Evolutionary conservation across 305 asterid genomes (phyloP).

Genomic region (Fraxinus xanthoxyloides): DNA sequence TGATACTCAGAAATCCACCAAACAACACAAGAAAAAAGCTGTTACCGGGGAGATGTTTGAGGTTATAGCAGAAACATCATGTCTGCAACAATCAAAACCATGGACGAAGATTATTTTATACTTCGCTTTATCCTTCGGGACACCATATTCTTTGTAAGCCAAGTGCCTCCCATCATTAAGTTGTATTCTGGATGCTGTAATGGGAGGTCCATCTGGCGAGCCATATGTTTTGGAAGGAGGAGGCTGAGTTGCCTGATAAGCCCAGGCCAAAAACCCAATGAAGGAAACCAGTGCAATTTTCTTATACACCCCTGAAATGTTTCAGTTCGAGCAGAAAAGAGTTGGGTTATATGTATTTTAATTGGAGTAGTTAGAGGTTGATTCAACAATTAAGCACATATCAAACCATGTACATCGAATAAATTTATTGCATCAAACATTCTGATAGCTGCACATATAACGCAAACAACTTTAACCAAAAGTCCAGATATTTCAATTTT

Average conservation of each 20-base stretch:
- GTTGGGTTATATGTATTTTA: background rate
- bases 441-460: background rate
- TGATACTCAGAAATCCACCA: background rate
- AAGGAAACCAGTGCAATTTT: conserved; percentile 37
- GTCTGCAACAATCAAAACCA: conserved; percentile 51
- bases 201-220: conserved; percentile 53
- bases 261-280: conserved; percentile 53
- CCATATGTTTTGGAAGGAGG: conserved; percentile 55
- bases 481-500: background rate
- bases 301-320: conserved; percentile 48
- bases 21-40: conserved; percentile 5
- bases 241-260: conserved; percentile 54
- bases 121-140: conserved; percentile 50
- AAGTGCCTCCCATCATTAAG: conserved; percentile 64
- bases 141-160: conserved; percentile 63
- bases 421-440: background rate
- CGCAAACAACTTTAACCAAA: background rate
- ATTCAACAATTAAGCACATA: background rate
- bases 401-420: background rate
- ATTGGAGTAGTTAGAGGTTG: background rate
- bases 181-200: conserved; percentile 57
- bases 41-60: conserved; percentile 47
- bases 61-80: conserved; percentile 33
- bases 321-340: background rate
- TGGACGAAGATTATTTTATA: conserved; percentile 59